Evolutionary conservation across 176 grass and related monocot species (phyloP), one percentile per base, ranked within the genome.

Genomic region (Carex littledalei): DNA sequence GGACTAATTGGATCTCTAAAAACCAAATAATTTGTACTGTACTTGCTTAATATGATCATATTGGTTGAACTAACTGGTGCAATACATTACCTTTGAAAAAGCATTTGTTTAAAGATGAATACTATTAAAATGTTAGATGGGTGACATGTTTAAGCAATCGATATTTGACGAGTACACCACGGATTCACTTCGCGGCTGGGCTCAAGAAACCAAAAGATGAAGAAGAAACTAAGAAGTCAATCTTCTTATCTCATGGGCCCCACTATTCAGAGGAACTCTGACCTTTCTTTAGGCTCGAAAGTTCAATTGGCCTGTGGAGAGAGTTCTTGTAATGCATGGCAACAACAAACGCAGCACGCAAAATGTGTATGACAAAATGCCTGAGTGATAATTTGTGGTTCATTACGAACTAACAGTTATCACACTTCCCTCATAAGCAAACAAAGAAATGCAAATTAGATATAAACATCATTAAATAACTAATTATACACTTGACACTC

Each of bases 111-210:
- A 39, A 39, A 39, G 37, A 39, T 39, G 37, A 39, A 39, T 39
- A 39, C 37, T 39, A 39, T 39, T 39, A 4, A 39, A 39, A 39
- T 39, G 37, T 5, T 39, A 39, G 37, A 39, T 39, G 37, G 37
- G 37, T 39, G 37, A 39, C 37, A 39, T 39, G 37, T 4, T 39
- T 4, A 39, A 39, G 37, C 37, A 39, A 39, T 81, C 86, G 12
- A 87, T 81, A 71, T 57, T 98, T 4, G 76, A 84, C 0, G 85
- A 92, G 9, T 16, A 43, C 81, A 9, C 89, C 3, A 14, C 78
- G 5, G 86, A 86, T 31, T 13, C 20, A 11, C 35, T 95, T 50
- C 29, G 20, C 1, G 41, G 5, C 2, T 95, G 93, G 95, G 26
- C 63, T 66, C 13, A 37, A 31, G 69, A 49, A 20, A 84, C 59